Base-by-base conservation (phyloP, 345 rosid genomes). In the Isatis tinctoria region DNA sequence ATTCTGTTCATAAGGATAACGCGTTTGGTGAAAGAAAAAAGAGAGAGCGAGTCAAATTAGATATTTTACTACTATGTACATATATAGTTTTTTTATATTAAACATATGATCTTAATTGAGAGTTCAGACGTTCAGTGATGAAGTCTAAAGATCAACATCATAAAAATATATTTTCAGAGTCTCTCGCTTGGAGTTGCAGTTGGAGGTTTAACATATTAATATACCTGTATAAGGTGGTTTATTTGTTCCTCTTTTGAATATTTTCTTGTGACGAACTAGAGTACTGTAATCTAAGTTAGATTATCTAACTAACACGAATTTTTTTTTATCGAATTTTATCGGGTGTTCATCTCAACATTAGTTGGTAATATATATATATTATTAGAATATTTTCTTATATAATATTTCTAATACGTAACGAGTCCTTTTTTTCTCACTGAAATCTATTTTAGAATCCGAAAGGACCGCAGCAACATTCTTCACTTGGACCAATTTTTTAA, bases 101-200 rank as follows among this genome's bases (percentile, higher is more conserved):
- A 13, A 14, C 6, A 57, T 20, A 68, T 37, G 37, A 40, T 67
- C 44, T 9, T 10, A 51, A 9, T 14, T 51, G 22, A 37, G 61
- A 39, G 27, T n/a, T 52, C 7, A 52, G 16, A 49, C 26, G 27
- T n/a, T 52, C 7, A 52, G 16, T 67, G 49, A 60, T 8, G 10
- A 67, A 52, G 37, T 67, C 26, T 36, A 24, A 49, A 24, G 22
- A 67, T 51, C 47, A 48, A 48, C 18, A 65, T 49, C 70, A 66
- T 35, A 49, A 22, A 49, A 49, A 12, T 11, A 48, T 4, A 65
- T 7, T 47, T 64, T 48, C 43, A 22, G 57, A 65, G 59, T 33
- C 8, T 24, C 18, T 14, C 48, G 33, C 32, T 65, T 32, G 30
- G 41, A 47, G 20, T 65, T 33, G n/a, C 24, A 22, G 24, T 22